phyloP scores from a whole-genome alignment of 306 rosid genomes.

The Cucumis melo region DNA sequence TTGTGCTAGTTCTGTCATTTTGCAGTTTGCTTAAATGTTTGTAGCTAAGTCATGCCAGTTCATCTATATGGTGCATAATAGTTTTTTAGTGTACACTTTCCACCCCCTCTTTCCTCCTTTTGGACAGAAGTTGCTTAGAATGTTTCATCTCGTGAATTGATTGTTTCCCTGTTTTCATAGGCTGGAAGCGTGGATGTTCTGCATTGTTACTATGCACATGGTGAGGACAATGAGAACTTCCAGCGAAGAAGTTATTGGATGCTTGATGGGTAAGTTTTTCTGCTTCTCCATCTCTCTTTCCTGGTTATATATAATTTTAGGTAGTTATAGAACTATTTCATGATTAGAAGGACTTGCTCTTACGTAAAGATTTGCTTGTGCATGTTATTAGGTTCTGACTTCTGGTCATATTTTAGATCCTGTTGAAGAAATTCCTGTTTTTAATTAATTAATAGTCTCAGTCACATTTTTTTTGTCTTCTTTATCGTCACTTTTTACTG shows the following conservation, averaged over 20 bases:
- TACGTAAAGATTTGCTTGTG: background rate
- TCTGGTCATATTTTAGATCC: background rate
- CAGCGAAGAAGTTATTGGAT: conserved; percentile 76
- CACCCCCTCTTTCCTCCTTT: background rate
- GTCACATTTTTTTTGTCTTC: background rate
- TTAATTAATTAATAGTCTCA: background rate
- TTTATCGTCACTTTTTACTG: background rate
- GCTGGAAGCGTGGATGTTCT: conserved; percentile 56
- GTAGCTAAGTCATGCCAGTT: background rate
- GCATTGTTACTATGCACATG: conserved; percentile 74
- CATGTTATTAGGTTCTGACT: background rate
- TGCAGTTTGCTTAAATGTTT: background rate
- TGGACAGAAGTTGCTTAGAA: background rate
- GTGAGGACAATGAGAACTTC: conserved; percentile 55
- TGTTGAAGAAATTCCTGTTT: background rate
- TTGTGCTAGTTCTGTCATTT: background rate
- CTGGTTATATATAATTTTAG: background rate
- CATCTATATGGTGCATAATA: background rate
- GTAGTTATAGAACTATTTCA: background rate
- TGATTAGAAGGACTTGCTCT: background rate
- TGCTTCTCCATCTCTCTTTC: background rate
- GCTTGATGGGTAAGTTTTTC: conserved; percentile 52
- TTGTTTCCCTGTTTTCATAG: conserved; percentile 11
- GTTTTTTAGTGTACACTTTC: background rate
- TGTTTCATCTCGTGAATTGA: background rate